Conservation (phyloP, 2,329 filamentous ascomycete genomes). For the Penicillium decumbens region DNA sequence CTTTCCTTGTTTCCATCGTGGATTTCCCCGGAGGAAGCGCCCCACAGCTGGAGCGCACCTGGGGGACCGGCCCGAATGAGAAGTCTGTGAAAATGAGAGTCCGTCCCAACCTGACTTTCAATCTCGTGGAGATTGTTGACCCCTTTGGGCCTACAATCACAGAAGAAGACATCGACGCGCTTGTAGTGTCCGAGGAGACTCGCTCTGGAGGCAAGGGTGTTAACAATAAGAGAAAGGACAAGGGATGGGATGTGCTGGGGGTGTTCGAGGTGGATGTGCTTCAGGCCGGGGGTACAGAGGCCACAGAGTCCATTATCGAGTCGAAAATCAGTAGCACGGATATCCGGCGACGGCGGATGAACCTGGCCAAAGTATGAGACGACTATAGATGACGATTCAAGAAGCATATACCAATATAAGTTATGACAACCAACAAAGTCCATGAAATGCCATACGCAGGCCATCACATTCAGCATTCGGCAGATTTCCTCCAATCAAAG, state of each 20-base stretch:
- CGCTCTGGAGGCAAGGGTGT: slow-evolving; percentile 76
- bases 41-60: slow-evolving; percentile 30
- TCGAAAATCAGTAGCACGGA: slow-evolving; percentile 89
- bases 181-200: slow-evolving; percentile 87
- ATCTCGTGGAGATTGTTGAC: slow-evolving; percentile 81
- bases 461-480: slow-evolving; percentile 11
- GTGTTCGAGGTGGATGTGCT: slow-evolving; percentile 89
- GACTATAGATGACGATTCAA: background rate
- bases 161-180: slow-evolving; percentile 68
- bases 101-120: slow-evolving; percentile 61
- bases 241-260: slow-evolving; percentile 69
- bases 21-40: slow-evolving; percentile 49
- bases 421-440: background rate
- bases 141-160: slow-evolving; percentile 87
- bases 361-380: slow-evolving; percentile 31
- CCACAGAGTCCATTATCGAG: slow-evolving; percentile 58
- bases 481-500: slow-evolving; percentile 16
- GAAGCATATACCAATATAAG: too few species aligned
- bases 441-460: background rate
- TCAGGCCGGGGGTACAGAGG: slow-evolving; percentile 56
- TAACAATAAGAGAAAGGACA: slow-evolving; percentile 72
- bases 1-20: slow-evolving; percentile 63
- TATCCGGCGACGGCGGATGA: slow-evolving; percentile 57
- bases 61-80: slow-evolving; percentile 37
- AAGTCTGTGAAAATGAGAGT: slow-evolving; percentile 46